Evolutionary conservation across 1,139 yeast genomes (phyloP).

Genomic region (Insectozyma bohioensis): DNA sequence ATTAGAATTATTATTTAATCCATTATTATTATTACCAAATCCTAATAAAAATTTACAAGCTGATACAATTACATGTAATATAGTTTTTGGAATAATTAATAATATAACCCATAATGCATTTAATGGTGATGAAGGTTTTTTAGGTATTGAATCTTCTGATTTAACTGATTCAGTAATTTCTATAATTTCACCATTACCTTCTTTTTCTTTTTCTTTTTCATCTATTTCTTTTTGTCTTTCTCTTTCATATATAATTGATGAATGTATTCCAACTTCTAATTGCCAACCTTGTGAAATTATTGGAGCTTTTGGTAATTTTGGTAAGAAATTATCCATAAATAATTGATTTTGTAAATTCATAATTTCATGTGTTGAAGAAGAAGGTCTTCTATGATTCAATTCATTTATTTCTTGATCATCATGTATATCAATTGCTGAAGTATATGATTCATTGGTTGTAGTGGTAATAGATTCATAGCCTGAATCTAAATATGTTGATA

Average conservation of each 20-base stretch:
- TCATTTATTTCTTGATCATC: slow-evolving; percentile 9
- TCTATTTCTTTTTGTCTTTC: slow-evolving; percentile 7
- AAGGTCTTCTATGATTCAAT: slow-evolving; percentile 8
- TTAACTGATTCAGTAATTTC: slow-evolving; percentile 8
- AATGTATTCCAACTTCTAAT: slow-evolving; percentile 46
- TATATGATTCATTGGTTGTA: slow-evolving; percentile 1
- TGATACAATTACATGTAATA: slow-evolving; percentile 35
- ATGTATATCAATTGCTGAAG: slow-evolving; percentile 19
- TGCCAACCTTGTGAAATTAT: slow-evolving; percentile 42
- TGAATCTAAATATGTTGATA: slow-evolving; percentile 51
- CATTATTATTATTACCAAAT: slow-evolving; percentile 12
- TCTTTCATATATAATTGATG: slow-evolving; percentile 24
- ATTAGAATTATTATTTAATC: too few relatives aligned
- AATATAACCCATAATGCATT: slow-evolving; percentile 43
- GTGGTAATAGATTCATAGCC: slow-evolving; percentile 35
- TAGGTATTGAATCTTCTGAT: slow-evolving; percentile 1
- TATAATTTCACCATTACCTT: slow-evolving; percentile 6
- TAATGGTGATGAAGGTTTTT: slow-evolving; percentile 11
- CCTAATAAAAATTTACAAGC: slow-evolving; percentile 35
- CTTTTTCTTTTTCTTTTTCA: slow-evolving; percentile 6
- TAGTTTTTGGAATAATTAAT: slow-evolving; percentile 45
- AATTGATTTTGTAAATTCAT: slow-evolving; percentile 36
- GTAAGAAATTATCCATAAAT: slow-evolving; percentile 35
- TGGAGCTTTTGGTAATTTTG: slow-evolving; percentile 45
- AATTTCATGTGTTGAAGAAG: slow-evolving; percentile 13